Evolutionary conservation across 768 basidiomycete species (phyloP), one percentile per base, ranked within the genome.

Genomic region (Lentinula aciculospora): DNA sequence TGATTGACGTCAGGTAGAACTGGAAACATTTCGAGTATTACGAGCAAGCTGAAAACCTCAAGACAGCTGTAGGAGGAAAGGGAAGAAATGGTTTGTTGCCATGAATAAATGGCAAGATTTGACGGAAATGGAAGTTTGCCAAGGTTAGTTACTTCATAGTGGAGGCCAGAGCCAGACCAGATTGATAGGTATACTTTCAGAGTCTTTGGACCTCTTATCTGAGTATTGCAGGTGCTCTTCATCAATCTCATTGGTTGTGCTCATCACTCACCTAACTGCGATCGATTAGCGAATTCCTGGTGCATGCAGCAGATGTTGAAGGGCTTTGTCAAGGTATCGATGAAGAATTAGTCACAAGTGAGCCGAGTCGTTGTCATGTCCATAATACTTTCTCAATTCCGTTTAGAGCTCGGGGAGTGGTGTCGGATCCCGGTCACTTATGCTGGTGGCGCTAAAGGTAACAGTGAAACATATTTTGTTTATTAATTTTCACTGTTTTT

Each of bases 101-200:
- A 98, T 95, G 94, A 96, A 98, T 74, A 95, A 93, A 68, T 99
- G 97, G 97, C 95, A 96, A 67, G 88, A 90, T 59, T 80, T 97
- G 53, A 98, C 97, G 0, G 92, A 98, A 65, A 93, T 93, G 87
- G 87, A 92, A 65, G 89, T 99, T 17, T 87, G 79, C 61, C 76
- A 85, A 81, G 92, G 94, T 88, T 54, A 17, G 71, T 59, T 21
- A 19, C 12, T n/a, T 37, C 12, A 13, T 56, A n/a, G 47, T 19
- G 27, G 29, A 44, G 21, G 21, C 44, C 10, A 19, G 15, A 10
- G 21, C 48, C 21, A 28, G 23, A 23, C 7, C 23, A 45, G 1
- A 42, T 40, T n/a, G 25, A 31, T 28, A 28, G 13, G 57, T 32
- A 46, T 42, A 53, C 31, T 53, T 45, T 6, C 64, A 97, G 95